Evolutionary conservation across 768 basidiomycete species (phyloP).

Genomic region (Boletus coccyginus): DNA sequence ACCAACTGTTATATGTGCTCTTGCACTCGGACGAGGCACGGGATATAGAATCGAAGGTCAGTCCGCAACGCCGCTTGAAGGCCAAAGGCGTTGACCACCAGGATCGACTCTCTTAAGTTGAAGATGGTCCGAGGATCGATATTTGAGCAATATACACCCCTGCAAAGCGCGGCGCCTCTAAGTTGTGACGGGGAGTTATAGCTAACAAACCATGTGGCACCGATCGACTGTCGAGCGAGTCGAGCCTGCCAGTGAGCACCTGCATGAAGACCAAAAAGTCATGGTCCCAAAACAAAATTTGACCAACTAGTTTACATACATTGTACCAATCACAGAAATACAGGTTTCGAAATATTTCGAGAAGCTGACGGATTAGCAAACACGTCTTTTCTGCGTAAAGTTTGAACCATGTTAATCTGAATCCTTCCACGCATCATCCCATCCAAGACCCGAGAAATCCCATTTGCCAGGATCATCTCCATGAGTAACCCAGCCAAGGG

Average conservation of each 20-base stretch:
- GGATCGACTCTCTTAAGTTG: background rate
- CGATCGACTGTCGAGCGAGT: too few species aligned
- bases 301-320: background rate
- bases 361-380: background rate
- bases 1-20: background rate
- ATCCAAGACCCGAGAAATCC: conserved; percentile 58
- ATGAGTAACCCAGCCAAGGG: conserved; percentile 52
- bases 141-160: background rate
- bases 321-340: too few species aligned
- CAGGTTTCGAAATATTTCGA: background rate
- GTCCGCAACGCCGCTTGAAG: background rate
- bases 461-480: conserved; percentile 49
- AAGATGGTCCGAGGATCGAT: background rate
- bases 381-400: background rate
- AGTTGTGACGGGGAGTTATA: too few species aligned
- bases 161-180: too few species aligned
- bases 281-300: too few species aligned
- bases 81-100: background rate
- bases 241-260: too few species aligned
- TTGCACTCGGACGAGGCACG: background rate
- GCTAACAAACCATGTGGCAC: too few species aligned
- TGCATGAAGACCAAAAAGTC: too few species aligned
- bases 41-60: background rate
- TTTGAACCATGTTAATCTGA: conserved; percentile 16
- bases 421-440: conserved; percentile 57